These are phyloP conservation scores for Extremus antarcticus DNA, from an alignment of 495 filamentous ascomycete genomes.

Conservation along the genomic window DNA sequence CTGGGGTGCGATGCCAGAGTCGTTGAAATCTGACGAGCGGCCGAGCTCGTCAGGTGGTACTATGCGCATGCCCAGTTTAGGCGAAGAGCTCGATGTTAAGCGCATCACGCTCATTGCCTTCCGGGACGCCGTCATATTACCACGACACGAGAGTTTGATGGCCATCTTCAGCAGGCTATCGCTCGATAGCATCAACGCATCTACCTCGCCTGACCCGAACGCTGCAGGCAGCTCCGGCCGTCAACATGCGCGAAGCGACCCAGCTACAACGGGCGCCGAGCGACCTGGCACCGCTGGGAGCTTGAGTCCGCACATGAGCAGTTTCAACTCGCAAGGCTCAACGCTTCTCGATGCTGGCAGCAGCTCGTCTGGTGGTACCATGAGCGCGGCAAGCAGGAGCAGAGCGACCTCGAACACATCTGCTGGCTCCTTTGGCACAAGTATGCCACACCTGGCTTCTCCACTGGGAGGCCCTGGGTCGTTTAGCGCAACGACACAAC, in stretches of 20 bases:
- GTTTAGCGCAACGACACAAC: slow-evolving; percentile 13
- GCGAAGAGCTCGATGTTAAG: slow-evolving; percentile 68
- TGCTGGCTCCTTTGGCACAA: slow-evolving; percentile 46
- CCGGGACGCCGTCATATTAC: slow-evolving; percentile 77
- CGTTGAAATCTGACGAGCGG: slow-evolving; percentile 14
- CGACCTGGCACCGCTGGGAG: slow-evolving; percentile 61
- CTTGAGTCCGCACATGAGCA: slow-evolving; percentile 56
- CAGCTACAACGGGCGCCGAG: slow-evolving; percentile 16
- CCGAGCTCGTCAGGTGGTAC: slow-evolving; percentile 7
- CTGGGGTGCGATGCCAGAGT: slow-evolving; percentile 54
- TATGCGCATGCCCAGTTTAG: slow-evolving; percentile 27
- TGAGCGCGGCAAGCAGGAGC: slow-evolving; percentile 45
- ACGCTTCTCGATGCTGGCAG: slow-evolving; percentile 50
- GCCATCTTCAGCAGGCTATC: slow-evolving; percentile 82
- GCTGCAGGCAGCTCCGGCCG: slow-evolving; percentile 22
- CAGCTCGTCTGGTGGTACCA: slow-evolving; percentile 36
- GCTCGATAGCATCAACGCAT: slow-evolving; percentile 66
- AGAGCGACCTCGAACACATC: slow-evolving; percentile 83
- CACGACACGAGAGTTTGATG: slow-evolving; percentile 74
- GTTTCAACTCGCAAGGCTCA: slow-evolving; percentile 65
- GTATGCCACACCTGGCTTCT: slow-evolving; percentile 34
- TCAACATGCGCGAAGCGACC: slow-evolving; percentile 15
- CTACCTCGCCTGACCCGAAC: slow-evolving; percentile 36
- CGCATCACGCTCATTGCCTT: slow-evolving; percentile 81
- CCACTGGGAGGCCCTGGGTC: slow-evolving; percentile 9